phyloP scores from a whole-genome alignment of 139 green algal species.

The Chlamydomonas sphaeroides region DNA sequence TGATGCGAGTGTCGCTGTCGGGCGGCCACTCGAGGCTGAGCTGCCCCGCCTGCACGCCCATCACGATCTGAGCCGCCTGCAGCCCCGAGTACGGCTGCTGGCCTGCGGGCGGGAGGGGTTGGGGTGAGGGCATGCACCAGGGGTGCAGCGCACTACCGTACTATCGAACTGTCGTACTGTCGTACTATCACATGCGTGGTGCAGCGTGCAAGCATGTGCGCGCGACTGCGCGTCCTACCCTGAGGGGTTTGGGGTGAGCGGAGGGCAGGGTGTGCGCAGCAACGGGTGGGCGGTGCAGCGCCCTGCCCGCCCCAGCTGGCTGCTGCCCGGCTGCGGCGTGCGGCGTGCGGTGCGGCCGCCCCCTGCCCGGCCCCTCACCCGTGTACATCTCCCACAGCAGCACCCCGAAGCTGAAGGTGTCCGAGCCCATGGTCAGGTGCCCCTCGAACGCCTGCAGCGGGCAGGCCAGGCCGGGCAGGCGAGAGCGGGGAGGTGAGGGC shows the following conservation, averaged over 20 bases:
- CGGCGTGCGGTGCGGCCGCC: too few species aligned
- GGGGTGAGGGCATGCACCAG: neutral
- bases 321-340: too few species aligned
- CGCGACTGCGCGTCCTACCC: too few species aligned
- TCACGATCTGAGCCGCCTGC: constrained; percentile 41
- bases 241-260: too few species aligned
- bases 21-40: constrained; percentile 27
- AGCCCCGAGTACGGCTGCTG: constrained; percentile 38
- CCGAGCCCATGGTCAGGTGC: constrained; percentile 40
- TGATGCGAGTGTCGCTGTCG: constrained; percentile 29
- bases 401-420: constrained; percentile 42
- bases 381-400: constrained; percentile 47
- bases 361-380: neutral
- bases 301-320: too few species aligned
- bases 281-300: too few species aligned
- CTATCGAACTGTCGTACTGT: too few species aligned
- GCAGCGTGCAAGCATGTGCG: too few species aligned
- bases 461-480: too few species aligned
- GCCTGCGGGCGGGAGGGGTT: neutral
- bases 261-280: too few species aligned
- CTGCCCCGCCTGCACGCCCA: constrained; percentile 35
- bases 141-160: too few species aligned
- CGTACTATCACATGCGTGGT: too few species aligned
- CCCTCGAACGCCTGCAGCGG: constrained; percentile 38
- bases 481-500: neutral